Conservation (phyloP, 352 stramenopile species). For the Phytophthora ohioensis region DNA sequence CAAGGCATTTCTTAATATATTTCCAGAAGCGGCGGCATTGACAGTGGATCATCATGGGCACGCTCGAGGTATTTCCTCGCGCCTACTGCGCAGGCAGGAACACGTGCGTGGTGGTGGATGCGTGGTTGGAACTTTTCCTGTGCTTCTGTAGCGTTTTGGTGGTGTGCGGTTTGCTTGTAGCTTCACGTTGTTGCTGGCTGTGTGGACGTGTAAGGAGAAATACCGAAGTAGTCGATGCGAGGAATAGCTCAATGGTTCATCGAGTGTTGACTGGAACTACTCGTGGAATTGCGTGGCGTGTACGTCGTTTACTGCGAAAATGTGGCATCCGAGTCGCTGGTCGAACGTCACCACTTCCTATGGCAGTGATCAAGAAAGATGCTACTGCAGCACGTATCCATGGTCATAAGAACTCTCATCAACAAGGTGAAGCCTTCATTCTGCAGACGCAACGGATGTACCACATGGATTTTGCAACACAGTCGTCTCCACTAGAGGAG, state of each 20-base stretch:
- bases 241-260: slow-evolving; percentile 28
- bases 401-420: slow-evolving; percentile 81
- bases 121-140: slow-evolving; percentile 64
- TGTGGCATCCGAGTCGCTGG: slow-evolving; percentile 14
- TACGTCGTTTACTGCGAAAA: slow-evolving; percentile 24
- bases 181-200: slow-evolving; percentile 39
- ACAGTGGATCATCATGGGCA: slow-evolving; percentile 53
- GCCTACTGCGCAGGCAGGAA: slow-evolving; percentile 56
- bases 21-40: slow-evolving; percentile 4
- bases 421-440: slow-evolving; percentile 73
- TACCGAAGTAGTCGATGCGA: background rate
- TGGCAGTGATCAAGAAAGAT: slow-evolving; percentile 79
- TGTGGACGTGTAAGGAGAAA: slow-evolving; percentile 11
- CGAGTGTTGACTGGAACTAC: slow-evolving; percentile 18
- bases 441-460: slow-evolving; percentile 74
- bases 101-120: slow-evolving; percentile 72
- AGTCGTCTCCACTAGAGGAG: slow-evolving; percentile 19
- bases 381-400: slow-evolving; percentile 64
- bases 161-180: slow-evolving; percentile 29
- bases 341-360: slow-evolving; percentile 55
- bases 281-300: slow-evolving; percentile 7
- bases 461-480: slow-evolving; percentile 46
- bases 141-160: slow-evolving; percentile 42
- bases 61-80: slow-evolving; percentile 59
- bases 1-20: slow-evolving; percentile 13